These are phyloP conservation scores for Penicillium decumbens DNA, from an alignment of 2,329 filamentous ascomycete genomes.

Conservation along the genomic window DNA sequence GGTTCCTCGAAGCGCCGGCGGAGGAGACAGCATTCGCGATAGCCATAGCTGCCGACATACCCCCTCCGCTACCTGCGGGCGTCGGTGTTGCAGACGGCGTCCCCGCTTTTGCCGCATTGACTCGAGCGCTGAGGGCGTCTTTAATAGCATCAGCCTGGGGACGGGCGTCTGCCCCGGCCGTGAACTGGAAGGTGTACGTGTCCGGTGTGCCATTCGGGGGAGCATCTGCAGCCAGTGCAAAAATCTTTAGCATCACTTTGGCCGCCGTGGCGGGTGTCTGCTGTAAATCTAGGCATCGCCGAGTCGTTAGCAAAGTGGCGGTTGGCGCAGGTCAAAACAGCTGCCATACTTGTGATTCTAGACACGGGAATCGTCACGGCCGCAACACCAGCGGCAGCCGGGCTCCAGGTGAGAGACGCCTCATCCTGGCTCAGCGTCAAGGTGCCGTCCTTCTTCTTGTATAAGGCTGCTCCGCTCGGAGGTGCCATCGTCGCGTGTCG, in stretches of 20 bases:
- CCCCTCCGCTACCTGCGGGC: conserved; percentile 36
- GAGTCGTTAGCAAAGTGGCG: conserved; percentile 3
- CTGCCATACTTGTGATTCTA: conserved; percentile 71
- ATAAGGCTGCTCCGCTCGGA: conserved; percentile 65
- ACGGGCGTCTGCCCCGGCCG: conserved; percentile 68
- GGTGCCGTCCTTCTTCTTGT: conserved; percentile 94
- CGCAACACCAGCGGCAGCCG: conserved; percentile 57
- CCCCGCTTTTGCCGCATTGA: conserved; percentile 62
- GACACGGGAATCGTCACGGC: conserved; percentile 65
- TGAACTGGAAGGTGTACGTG: conserved; percentile 84
- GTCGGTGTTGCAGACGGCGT: conserved; percentile 35
- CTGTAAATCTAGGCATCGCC: conserved; percentile 65
- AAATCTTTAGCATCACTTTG: conserved; percentile 92
- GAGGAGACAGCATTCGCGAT: conserved; percentile 66
- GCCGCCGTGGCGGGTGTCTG: conserved; percentile 83
- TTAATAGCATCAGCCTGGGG: conserved; percentile 81
- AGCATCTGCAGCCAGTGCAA: conserved; percentile 59
- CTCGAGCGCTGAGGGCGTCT: conserved; percentile 71
- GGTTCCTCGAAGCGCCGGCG: conserved; percentile 45
- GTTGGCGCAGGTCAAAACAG: not conserved
- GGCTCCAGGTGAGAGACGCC: conserved; percentile 75
- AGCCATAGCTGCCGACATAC: conserved; percentile 66
- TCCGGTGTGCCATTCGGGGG: conserved; percentile 45
- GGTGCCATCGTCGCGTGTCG: conserved; percentile 39
- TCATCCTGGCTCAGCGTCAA: conserved; percentile 70